Evolutionary conservation across 768 basidiomycete genomes (phyloP), one percentile per base, ranked within the genome.

Genomic region (Boletellus sp.): DNA sequence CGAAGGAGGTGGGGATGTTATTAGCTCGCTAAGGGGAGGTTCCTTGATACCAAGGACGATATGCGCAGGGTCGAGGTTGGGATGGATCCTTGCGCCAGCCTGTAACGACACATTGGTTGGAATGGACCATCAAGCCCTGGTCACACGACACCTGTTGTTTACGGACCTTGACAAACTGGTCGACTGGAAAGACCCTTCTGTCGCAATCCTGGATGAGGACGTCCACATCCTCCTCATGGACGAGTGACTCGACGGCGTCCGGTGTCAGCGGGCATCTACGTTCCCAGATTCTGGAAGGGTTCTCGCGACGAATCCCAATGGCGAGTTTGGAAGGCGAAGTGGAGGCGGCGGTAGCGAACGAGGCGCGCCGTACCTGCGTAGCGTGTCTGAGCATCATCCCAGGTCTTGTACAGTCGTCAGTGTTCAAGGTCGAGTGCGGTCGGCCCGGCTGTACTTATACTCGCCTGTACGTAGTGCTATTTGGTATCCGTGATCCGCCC

Each of bases 41-140:
- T 96, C 94, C 60, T 96, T 96, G 69, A 96, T 93, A 2, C 94
- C 94, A 5, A 94, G 61, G 28, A 93, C 67, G 45, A 96, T 80
- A 55, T 93, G 84, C 0, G 89, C 83, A 6, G 78, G 71, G 4
- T 71, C 67, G 16, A 91, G 74, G n/a, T 70, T 72, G 11, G 76
- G 61, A 47, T 77, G 75, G 47, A 92, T 64, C 15, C 65, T 72
- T 17, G 94, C 93, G 15, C 94, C 94, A 32, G 85, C 93, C 90
- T 94, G 58, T 11, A 38, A 47, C 6, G 36, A 54, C 46, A 45
- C 36, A 24, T 53, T 3, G 55, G 51, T 24, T 20, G 4, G 33
- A 13, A 34, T 9, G 23, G 17, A 48, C 16, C 26, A 34, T 24
- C 16, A 22, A 37, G 16, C 36, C 6, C 20, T 3, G 17, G 31